Percentiles rank a stretch among this genome's conserved stretches.
phyloP scores from a whole-genome alignment of 345 rosid species.

The Ceriops zippeliana region DNA sequence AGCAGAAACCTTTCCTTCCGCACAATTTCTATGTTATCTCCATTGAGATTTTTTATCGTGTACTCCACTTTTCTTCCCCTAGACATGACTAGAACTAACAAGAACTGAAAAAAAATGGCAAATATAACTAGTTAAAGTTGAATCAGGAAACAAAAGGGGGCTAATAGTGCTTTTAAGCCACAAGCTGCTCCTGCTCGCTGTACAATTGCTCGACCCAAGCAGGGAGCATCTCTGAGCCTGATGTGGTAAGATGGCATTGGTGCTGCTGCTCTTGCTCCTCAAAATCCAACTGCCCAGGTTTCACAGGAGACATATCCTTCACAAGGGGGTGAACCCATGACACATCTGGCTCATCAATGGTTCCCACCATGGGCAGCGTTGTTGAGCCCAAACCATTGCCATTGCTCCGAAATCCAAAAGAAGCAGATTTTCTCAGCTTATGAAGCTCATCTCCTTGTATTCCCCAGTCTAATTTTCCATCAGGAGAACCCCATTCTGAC shows the following conservation, averaged over 20 bases:
- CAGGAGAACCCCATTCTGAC: constrained; percentile 70
- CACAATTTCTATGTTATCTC: constrained; percentile 12
- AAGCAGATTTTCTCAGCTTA: constrained; percentile 63
- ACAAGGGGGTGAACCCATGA: constrained; percentile 76
- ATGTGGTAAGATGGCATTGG: constrained; percentile 35
- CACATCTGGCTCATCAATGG: constrained; percentile 58
- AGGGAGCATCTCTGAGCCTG: constrained; percentile 40
- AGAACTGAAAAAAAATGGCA: constrained; percentile 34
- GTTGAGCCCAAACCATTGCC: constrained; percentile 22
- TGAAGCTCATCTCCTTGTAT: constrained; percentile 69
- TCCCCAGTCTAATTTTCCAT: constrained; percentile 81
- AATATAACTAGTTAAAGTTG: constrained; percentile 37
- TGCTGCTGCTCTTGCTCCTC: constrained; percentile 37
- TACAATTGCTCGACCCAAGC: constrained; percentile 77
- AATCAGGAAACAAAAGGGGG: constrained; percentile 17
- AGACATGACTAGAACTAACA: constrained; percentile 22
- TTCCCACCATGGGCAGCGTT: constrained; percentile 20
- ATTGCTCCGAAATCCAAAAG: constrained; percentile 51
- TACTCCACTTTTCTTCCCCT: constrained; percentile 14
- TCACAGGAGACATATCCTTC: constrained; percentile 42
- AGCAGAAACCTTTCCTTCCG: constrained; percentile 28
- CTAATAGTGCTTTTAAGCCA: constrained; percentile 43
- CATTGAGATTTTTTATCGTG: background rate
- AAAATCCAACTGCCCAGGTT: constrained; percentile 21
- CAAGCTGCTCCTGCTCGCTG: constrained; percentile 77